These are phyloP conservation scores for Phytophthora brassicae DNA, from an alignment of 352 stramenopile genomes.

Conservation along the genomic window DNA sequence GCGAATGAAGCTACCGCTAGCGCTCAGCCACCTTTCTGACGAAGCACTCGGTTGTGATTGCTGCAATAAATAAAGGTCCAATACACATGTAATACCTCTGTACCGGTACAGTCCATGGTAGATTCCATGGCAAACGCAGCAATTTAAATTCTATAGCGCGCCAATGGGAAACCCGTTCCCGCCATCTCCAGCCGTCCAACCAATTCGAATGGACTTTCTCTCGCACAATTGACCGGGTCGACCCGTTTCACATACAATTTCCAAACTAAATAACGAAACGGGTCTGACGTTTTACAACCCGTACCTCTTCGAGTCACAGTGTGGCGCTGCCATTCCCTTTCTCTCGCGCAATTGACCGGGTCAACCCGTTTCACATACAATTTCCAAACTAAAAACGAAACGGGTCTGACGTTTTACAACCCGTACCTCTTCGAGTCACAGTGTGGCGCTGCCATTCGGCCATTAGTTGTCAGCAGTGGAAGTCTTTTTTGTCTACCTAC, in stretches of 20 bases:
- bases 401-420: not conserved
- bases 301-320: slow-evolving; percentile 30
- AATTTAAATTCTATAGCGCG: slow-evolving; percentile 19
- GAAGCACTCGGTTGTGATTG: not conserved
- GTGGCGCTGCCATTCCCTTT: slow-evolving; percentile 21
- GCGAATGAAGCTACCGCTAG: too few species aligned
- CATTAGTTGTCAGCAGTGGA: slow-evolving; percentile 25
- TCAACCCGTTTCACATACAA: slow-evolving; percentile 31
- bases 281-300: slow-evolving; percentile 2
- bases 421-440: slow-evolving; percentile 32
- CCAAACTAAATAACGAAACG: not conserved
- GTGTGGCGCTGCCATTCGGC: slow-evolving; percentile 18
- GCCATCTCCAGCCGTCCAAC: slow-evolving; percentile 28
- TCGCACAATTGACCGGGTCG: not conserved
- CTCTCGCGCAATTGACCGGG: too few species aligned
- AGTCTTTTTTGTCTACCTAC: slow-evolving; percentile 5
- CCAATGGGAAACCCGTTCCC: slow-evolving; percentile 15
- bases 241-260: slow-evolving; percentile 28
- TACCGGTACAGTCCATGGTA: not conserved
- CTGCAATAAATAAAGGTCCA: not conserved
- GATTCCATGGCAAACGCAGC: not conserved
- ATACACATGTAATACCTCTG: too few species aligned
- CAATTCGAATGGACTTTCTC: slow-evolving; percentile 24
- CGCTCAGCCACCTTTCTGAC: too few species aligned
- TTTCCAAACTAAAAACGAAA: not conserved